Conservation (phyloP, 2,329 filamentous ascomycete species). For the Chrysoporthe puriensis region DNA sequence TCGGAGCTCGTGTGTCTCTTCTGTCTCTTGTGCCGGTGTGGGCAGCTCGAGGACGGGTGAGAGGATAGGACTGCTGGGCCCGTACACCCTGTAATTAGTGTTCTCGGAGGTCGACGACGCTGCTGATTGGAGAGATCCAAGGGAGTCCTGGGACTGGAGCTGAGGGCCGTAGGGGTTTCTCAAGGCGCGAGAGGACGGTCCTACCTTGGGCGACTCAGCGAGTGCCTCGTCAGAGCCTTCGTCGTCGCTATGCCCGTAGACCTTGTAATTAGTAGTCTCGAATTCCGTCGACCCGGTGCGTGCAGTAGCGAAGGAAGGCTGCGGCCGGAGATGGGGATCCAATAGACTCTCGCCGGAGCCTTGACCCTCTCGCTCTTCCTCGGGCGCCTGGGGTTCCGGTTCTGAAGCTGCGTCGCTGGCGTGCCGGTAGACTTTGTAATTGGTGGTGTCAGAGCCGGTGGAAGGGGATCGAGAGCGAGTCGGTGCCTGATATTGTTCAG, state of each 20-base stretch:
- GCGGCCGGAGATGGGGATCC: conserved; percentile 33
- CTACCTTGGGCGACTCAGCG: conserved; percentile 2
- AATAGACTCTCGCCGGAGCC: conserved; percentile 14
- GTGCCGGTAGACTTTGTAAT: conserved; percentile 51
- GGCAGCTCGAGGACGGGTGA: conserved; percentile 24
- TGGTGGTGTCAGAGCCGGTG: conserved; percentile 49
- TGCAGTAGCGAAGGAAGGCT: conserved; percentile 45
- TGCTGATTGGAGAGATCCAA: conserved; percentile 24
- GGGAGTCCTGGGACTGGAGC: conserved; percentile 24
- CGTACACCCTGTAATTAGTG: conserved; percentile 54
- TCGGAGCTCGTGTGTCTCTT: conserved; percentile 20
- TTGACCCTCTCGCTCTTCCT: background rate
- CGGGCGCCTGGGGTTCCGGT: conserved; percentile 5
- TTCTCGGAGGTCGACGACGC: conserved; percentile 50
- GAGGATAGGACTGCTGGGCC: conserved; percentile 42
- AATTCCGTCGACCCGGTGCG: conserved; percentile 50
- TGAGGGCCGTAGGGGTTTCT: conserved; percentile 19
- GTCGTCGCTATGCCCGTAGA: conserved; percentile 49
- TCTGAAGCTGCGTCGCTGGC: conserved; percentile 33
- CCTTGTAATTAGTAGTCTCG: conserved; percentile 58
- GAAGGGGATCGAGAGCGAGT: conserved; percentile 45
- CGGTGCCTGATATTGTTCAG: conserved; percentile 41
- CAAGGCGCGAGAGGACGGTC: conserved; percentile 15
- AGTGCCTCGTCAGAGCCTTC: conserved; percentile 24
- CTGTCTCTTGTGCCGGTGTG: conserved; percentile 15